Evolutionary conservation across 2,329 filamentous ascomycete species (phyloP), one percentile per base, ranked within the genome.

Genomic region (Sporothrix variecibatus): DNA sequence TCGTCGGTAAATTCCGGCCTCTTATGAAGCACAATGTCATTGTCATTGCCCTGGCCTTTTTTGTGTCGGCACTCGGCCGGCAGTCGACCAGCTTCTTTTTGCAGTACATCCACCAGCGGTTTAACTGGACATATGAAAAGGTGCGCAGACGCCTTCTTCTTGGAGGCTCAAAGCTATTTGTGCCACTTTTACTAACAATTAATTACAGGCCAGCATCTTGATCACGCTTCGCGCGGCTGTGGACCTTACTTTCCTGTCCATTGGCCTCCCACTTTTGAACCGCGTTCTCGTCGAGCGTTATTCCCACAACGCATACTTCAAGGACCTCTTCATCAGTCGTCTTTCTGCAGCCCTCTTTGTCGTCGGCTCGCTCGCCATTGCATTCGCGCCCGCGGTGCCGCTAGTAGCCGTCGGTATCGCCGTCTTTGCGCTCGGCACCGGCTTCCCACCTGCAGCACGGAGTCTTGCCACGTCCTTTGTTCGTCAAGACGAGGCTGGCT

Each of bases 41-140:
- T 4, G 62, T 23, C 4, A 23, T 67, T 5, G 20, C 28, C 7
- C 6, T 69, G 40, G 65, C 65, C 3, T 69, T 69, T 11, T 69
- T 69, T 38, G 65, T 69, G 17, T 69, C 65, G 7, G 40, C 65
- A 6, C 46, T 69, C 15, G 65, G 65, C 2, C 65, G 65, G 15
- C 65, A 69, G 65, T 38, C 65, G 17, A 53, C 65, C 26, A 69
- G 65, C 46, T 69, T 69, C 17, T n/a, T 69, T n/a, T 12, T 69
- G 46, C 65, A 69, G 23, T 69, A 69, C 12, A 69, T 69, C 20
- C 65, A 53, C 17, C 65, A 69, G 20, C 65, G 65, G 6, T 69
- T 69, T 46, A 69, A 69, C 6, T 69, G 65, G 65, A 53, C 65
- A 28, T 69, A 69, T 20, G 65, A 69, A 38, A 69, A 69, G 46